A percentile compares a stretch with the other conserved stretches of the same genome.
phyloP scores from a whole-genome alignment of 2,329 filamentous ascomycete species.

The Aspergillus caelatus region DNA sequence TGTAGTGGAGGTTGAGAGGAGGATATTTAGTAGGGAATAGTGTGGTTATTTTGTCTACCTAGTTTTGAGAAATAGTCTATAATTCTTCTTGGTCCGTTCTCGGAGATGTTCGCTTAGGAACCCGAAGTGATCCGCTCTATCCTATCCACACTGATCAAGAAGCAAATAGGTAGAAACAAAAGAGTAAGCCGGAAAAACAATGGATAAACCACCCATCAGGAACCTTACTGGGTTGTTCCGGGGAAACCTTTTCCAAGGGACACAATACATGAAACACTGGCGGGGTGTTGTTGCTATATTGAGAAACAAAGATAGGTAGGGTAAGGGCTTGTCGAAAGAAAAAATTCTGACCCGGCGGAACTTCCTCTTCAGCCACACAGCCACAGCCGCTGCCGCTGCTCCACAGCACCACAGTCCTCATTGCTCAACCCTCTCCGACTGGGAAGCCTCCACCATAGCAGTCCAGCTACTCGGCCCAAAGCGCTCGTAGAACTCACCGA shows the following conservation, averaged over 20 bases:
- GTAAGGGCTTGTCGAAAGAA: not conserved
- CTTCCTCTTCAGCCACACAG: not conserved
- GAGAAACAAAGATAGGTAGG: not conserved
- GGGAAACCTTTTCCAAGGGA: not conserved
- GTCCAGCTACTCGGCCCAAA: slow-evolving; percentile 19
- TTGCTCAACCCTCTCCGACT: not conserved
- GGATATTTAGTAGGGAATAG: too few species aligned
- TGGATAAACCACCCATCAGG: not conserved
- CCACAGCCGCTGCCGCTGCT: not conserved
- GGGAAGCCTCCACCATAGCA: slow-evolving; percentile 12
- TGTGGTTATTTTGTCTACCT: too few species aligned
- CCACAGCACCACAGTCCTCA: not conserved
- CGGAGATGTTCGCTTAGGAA: too few species aligned
- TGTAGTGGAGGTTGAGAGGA: too few species aligned
- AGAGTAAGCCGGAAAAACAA: not conserved
- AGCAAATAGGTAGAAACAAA: too few species aligned
- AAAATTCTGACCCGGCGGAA: not conserved
- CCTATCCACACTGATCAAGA: too few species aligned
- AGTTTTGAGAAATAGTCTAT: too few species aligned
- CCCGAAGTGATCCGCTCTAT: too few species aligned
- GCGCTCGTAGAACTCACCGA: slow-evolving; percentile 22
- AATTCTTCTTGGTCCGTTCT: too few species aligned
- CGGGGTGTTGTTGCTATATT: not conserved
- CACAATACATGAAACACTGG: not conserved
- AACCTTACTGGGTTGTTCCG: not conserved